Conservation (phyloP, 345 rosid species). For the Gossypium thurberi region DNA sequence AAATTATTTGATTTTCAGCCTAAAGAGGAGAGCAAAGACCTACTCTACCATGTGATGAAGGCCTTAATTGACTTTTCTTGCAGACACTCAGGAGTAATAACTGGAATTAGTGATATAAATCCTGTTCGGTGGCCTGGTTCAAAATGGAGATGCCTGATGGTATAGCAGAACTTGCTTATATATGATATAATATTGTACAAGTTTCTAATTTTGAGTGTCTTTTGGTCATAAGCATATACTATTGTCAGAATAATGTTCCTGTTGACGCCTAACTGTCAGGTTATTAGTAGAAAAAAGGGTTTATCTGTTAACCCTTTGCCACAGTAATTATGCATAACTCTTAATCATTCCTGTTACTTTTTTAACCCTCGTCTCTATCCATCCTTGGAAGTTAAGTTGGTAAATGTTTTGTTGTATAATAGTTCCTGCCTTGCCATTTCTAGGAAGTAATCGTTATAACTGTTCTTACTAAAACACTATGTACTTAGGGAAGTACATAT, state of each 20-base stretch:
- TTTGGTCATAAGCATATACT: not conserved
- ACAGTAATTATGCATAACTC: not conserved
- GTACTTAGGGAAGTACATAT: not conserved
- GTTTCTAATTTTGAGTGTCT: not conserved
- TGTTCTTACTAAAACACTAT: too few relatives aligned
- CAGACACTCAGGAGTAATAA: conserved; percentile 77
- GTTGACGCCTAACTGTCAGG: not conserved
- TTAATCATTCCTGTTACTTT: too few relatives aligned
- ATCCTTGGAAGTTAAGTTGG: not conserved
- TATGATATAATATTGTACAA: not conserved
- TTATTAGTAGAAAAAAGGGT: conserved; percentile 15
- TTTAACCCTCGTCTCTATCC: not conserved
- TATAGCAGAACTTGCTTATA: conserved; percentile 19
- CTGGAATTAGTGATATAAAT: conserved; percentile 74
- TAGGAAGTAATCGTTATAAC: too few relatives aligned
- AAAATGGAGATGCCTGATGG: conserved; percentile 90
- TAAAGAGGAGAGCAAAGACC: not conserved
- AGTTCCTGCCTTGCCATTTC: not conserved
- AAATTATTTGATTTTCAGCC: not conserved
- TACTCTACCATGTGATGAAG: not conserved
- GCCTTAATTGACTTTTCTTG: conserved; percentile 4
- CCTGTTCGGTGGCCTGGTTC: conserved; percentile 70
- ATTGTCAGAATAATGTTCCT: not conserved
- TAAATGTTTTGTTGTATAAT: not conserved
- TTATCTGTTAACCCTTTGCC: not conserved